Base-by-base conservation (phyloP, 2,329 filamentous ascomycete genomes). In the Didymella lethalis region DNA sequence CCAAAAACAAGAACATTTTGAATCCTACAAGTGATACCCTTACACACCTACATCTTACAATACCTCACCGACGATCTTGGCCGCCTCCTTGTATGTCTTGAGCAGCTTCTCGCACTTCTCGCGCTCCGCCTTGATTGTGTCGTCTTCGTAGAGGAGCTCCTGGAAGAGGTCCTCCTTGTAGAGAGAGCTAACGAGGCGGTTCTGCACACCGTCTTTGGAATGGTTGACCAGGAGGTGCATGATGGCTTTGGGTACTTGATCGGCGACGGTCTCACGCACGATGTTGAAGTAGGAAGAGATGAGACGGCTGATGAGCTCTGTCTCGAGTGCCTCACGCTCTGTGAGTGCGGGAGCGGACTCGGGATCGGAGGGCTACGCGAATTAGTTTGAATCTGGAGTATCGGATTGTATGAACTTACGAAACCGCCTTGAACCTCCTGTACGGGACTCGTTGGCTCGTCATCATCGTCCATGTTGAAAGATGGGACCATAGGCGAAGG, bases 271-370 rank as follows among this genome's bases (percentile, higher is more conserved):
- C 80, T 99, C 95, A 63, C 95, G 91, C 46, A 99, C 95, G 72
- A 99, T 99, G 78, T 97, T 96, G 84, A 99, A 99, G 83, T 99
- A 99, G 1, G 93, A 97, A 31, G 92, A 96, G 77, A 99, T 99
- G 56, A 99, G 86, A 46, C 93, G 91, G 46, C 94, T 90, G 76
- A 99, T 99, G 40, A 99, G 88, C 79, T 99, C 95, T 10, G 95
- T 98, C 81, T 99, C 95, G 82, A 99, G 91, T 44, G 93, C 91
- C 81, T 99, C 95, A 51, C 95, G 91, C 68, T 99, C 95, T 0
- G 93, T 97, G 71, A 99, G 86, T 55, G 92, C 92, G 32, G 93
- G 93, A 73, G 96, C 93, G 61, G 89, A 86, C 52, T 85, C 70
- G 10, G 75, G 73, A 51, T 78, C 74, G 29, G 72, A 71, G 31